Evolutionary conservation across 2,329 filamentous ascomycete genomes (phyloP).

Genomic region (Colletotrichum sp.): DNA sequence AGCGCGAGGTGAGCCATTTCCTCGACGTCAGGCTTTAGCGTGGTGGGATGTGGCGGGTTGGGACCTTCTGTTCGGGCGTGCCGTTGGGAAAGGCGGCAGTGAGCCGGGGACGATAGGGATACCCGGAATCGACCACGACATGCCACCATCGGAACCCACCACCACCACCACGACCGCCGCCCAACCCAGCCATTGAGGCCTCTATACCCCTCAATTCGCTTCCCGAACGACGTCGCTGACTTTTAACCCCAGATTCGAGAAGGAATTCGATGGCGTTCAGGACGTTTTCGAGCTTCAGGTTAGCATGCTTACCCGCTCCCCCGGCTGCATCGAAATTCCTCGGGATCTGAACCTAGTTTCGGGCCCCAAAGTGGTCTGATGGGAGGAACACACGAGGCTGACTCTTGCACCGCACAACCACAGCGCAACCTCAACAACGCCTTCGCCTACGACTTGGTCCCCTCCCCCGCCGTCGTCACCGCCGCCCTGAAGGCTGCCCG

Average conservation of each 20-base stretch:
- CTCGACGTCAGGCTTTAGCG: not conserved
- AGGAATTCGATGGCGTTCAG: conserved; percentile 97
- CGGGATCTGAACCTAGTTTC: conserved; percentile 11
- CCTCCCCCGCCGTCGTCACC: conserved; percentile 86
- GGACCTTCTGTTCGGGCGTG: not conserved
- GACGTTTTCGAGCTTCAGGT: conserved; percentile 99
- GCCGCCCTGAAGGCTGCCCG: conserved; percentile 93
- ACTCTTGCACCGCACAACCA: conserved; percentile 6
- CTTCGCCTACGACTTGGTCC: conserved; percentile 99
- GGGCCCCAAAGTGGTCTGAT: conserved; percentile 24
- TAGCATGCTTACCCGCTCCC: conserved; percentile 38
- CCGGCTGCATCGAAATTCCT: not conserved
- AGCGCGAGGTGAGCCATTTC: conserved; percentile 79
- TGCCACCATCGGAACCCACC: not conserved
- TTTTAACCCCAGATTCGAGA: conserved; percentile 80
- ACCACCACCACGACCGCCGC: not conserved
- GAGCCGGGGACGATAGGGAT: conserved; percentile 13
- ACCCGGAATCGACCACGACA: not conserved
- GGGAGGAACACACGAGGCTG: conserved; percentile 10
- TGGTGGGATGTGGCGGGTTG: not conserved
- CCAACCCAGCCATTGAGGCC: conserved; percentile 6
- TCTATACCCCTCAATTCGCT: not conserved
- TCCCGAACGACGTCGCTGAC: not conserved
- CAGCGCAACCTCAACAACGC: conserved; percentile 97
- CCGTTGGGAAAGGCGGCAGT: not conserved